Conservation (phyloP, 176 grass and related monocot genomes). For the Triticum dicoccoides region DNA sequence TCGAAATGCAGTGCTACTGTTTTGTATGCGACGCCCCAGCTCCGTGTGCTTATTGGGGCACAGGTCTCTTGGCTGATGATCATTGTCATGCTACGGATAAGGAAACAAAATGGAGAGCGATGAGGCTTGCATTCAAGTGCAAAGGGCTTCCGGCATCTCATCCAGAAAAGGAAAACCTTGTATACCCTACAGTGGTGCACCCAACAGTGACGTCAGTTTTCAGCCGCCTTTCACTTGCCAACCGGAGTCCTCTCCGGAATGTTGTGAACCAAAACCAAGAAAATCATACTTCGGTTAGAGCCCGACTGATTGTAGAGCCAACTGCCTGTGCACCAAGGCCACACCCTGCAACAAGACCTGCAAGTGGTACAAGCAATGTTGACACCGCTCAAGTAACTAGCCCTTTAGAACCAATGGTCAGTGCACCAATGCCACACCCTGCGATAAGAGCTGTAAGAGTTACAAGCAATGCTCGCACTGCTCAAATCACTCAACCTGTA, state of each 20-base stretch:
- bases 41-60: constrained; percentile 78
- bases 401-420: no score
- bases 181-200: constrained; percentile 3
- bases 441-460: background rate
- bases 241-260: background rate
- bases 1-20: constrained; percentile 90
- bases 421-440: background rate
- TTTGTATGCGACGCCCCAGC: constrained; percentile 84
- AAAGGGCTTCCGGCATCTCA: constrained; percentile 25
- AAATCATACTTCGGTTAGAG: background rate
- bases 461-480: background rate
- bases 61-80: constrained; percentile 22
- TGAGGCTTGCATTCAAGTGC: constrained; percentile 49
- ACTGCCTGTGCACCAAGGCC: background rate
- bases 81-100: constrained; percentile 96
- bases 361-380: background rate
- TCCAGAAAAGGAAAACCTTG: constrained; percentile 28
- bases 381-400: background rate
- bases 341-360: background rate
- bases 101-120: constrained; percentile 45
- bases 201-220: background rate
- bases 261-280: background rate
- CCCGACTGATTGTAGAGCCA: background rate
- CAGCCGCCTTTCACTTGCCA: background rate
- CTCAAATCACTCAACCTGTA: background rate